Base-by-base conservation (phyloP, 139 green algal genomes). In the Coccomyxa sp. region DNA sequence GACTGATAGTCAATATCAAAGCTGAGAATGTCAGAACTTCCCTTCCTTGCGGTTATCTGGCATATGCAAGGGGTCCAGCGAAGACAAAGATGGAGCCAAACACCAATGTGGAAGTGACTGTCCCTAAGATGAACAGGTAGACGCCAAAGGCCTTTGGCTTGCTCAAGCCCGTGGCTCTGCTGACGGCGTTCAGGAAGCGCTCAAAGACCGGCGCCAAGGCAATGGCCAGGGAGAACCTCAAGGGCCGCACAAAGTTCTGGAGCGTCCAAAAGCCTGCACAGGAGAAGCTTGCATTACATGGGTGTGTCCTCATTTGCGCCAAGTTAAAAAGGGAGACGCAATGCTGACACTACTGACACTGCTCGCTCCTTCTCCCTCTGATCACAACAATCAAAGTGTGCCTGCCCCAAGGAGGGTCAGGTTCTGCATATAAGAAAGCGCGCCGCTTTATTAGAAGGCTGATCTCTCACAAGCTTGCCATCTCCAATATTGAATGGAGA, bases 151-250 rank as follows among this genome's bases (percentile, higher is more conserved):
- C 80, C 72, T 79, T 81, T 8, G 74, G 72, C 69, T 82, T 83
- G 12, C 41, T 87, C 3, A 79, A 41, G 12, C 77, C 69, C 0
- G 80, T 77, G 2, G 58, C 79, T 12, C 70, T 77, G 31, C 64
- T 18, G 0, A 87, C 54, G 16, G 83, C 79, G 31, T 82, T 77
- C 27, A 93, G 89, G 6, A 89, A 55, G 6, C 79, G 64, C 50
- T 93, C 85, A 38, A 92, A 90, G 2, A 82, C 27, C n/a, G 89
- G 89, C 12, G 88, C 84, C 58, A 93, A 79, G 6, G 83, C 80
- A 2, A 93, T 50, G 35, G 84, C 83, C 31, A 89, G 50, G 22
- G 73, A 82, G 77, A 93, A 86, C 10, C 89, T 79, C 37, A 90
- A 68, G 4, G 89, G 89, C 4, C 89, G 74, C 39, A 93, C 29